These are phyloP conservation scores for Eragrostis tef DNA, from an alignment of 202 grass and related monocot species.

Conservation along the genomic window DNA sequence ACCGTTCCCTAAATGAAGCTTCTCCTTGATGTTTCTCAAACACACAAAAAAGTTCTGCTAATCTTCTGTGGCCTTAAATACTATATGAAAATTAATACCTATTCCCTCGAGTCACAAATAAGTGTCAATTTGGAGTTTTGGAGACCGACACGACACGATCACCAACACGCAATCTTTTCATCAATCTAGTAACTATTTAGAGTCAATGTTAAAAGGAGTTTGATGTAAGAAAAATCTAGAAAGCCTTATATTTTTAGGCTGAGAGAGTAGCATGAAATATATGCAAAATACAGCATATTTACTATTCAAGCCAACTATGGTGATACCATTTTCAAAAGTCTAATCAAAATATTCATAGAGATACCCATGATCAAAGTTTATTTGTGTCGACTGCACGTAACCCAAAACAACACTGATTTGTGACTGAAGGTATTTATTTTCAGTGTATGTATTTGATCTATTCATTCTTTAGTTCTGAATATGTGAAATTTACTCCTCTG, in stretches of 20 bases:
- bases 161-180: neutral
- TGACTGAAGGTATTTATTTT: neutral
- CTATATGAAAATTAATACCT: slow-evolving; percentile 30
- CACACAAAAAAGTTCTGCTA: slow-evolving; percentile 1
- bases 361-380: neutral
- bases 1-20: neutral
- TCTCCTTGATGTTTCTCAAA: slow-evolving; percentile 28
- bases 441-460: slow-evolving; percentile 14
- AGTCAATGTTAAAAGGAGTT: too few relatives aligned
- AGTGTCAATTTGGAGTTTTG: neutral
- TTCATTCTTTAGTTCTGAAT: slow-evolving; percentile 20
- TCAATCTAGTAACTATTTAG: too few relatives aligned
- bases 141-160: neutral
- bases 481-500: neutral
- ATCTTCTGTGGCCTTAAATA: slow-evolving; percentile 28
- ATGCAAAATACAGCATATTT: neutral
- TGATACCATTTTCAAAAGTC: neutral
- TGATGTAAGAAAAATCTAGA: too few relatives aligned
- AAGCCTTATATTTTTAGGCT: too few relatives aligned
- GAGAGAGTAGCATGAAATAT: neutral
- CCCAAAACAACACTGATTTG: neutral
- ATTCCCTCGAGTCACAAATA: neutral
- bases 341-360: neutral
- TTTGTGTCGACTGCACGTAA: neutral
- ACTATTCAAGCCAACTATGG: neutral